Conservation (phyloP, 495 filamentous ascomycete genomes). For the Lasiosphaeriaceae sp. region DNA sequence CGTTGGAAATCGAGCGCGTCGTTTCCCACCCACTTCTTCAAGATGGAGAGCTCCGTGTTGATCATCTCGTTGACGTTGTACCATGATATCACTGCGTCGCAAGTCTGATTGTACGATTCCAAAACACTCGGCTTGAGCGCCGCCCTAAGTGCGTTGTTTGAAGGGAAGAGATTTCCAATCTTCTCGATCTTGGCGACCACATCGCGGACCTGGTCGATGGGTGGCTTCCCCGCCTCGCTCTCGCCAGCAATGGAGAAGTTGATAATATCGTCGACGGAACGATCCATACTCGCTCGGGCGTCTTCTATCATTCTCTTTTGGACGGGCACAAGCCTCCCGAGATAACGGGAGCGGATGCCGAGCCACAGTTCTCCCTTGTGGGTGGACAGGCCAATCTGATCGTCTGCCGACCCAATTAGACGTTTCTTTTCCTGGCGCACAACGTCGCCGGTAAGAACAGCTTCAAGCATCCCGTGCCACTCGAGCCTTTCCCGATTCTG, state of each 20-base stretch:
- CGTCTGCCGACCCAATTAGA: slow-evolving; percentile 76
- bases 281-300: slow-evolving; percentile 61
- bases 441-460: slow-evolving; percentile 92
- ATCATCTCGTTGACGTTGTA: slow-evolving; percentile 97
- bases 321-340: slow-evolving; percentile 75
- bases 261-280: slow-evolving; percentile 78
- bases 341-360: slow-evolving; percentile 75
- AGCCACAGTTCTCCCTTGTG: slow-evolving; percentile 86
- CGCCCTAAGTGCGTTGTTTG: slow-evolving; percentile 63
- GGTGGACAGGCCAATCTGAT: slow-evolving; percentile 62
- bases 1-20: slow-evolving; percentile 88
- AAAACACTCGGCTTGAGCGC: slow-evolving; percentile 72
- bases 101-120: slow-evolving; percentile 68
- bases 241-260: slow-evolving; percentile 92
- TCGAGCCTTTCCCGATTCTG: slow-evolving; percentile 88
- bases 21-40: slow-evolving; percentile 96
- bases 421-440: slow-evolving; percentile 97
- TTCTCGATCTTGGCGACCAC: slow-evolving; percentile 84
- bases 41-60: slow-evolving; percentile 84
- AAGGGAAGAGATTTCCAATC: slow-evolving; percentile 79
- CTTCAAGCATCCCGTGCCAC: slow-evolving; percentile 97
- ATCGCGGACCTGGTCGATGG: slow-evolving; percentile 82
- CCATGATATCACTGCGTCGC: slow-evolving; percentile 88
- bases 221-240: slow-evolving; percentile 82
- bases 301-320: slow-evolving; percentile 85